phyloP scores from a whole-genome alignment of 768 basidiomycete genomes.

The Sarcodon aspratus region DNA sequence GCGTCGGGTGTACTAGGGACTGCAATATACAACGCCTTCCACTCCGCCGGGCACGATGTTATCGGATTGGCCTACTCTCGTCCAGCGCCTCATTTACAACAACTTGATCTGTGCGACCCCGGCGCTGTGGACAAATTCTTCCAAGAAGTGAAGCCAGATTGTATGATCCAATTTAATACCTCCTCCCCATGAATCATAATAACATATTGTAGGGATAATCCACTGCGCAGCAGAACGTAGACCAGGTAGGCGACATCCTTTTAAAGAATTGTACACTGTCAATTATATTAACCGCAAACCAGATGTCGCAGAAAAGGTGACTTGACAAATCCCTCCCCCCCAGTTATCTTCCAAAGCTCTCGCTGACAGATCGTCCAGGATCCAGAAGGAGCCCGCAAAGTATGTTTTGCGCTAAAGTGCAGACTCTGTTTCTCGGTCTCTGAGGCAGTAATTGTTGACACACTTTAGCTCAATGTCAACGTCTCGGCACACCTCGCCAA shows the following conservation, averaged over 20 bases:
- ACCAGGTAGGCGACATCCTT: slow-evolving; percentile 23
- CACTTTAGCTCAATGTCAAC: slow-evolving; percentile 63
- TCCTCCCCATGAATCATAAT: not conserved
- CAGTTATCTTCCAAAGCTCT: not conserved
- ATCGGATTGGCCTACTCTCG: slow-evolving; percentile 69
- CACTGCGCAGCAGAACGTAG: slow-evolving; percentile 94
- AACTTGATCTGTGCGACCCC: slow-evolving; percentile 60
- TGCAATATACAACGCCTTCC: slow-evolving; percentile 64
- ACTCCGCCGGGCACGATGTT: slow-evolving; percentile 27
- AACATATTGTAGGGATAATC: slow-evolving; percentile 52
- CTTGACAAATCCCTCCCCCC: not conserved
- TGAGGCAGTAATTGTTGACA: too few relatives aligned
- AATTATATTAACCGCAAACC: not conserved
- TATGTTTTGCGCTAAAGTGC: slow-evolving; percentile 15
- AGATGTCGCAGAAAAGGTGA: slow-evolving; percentile 83
- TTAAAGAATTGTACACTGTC: not conserved
- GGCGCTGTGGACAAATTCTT: slow-evolving; percentile 45
- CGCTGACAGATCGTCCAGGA: slow-evolving; percentile 28
- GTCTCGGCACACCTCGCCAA: slow-evolving; percentile 65
- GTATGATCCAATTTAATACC: slow-evolving; percentile 30
- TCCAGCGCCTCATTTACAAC: slow-evolving; percentile 34
- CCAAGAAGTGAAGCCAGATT: slow-evolving; percentile 48
- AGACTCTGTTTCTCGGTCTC: too few relatives aligned
- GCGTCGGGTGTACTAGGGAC: slow-evolving; percentile 88
- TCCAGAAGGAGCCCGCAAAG: slow-evolving; percentile 55